phyloP scores from a whole-genome alignment of 306 rosid genomes.

The Gastrolobium bilobum region DNA sequence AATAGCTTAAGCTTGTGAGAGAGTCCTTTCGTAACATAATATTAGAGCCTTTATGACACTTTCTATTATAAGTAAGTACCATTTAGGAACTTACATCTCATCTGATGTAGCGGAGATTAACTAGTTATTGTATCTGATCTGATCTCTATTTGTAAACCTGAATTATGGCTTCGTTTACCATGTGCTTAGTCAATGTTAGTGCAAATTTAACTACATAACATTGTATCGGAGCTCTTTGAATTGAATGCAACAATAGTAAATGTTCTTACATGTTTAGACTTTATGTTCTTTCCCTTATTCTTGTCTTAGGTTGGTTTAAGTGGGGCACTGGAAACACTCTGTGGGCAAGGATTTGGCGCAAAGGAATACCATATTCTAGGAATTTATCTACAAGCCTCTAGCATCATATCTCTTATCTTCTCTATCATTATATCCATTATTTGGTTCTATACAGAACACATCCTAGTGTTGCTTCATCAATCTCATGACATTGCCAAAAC shows the following conservation, averaged over 20 bases:
- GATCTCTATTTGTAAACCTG: conserved; percentile 8
- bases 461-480: conserved; percentile 73
- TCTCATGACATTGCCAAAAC: conserved; percentile 63
- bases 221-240: neutral
- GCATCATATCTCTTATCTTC: conserved; percentile 69
- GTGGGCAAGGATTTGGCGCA: conserved; percentile 93
- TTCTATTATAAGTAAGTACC: neutral
- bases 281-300: neutral
- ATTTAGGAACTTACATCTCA: neutral
- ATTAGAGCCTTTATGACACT: too few species aligned
- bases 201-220: neutral
- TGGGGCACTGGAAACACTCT: conserved; percentile 88
- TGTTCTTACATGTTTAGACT: conserved; percentile 16
- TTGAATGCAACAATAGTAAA: neutral
- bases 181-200: neutral
- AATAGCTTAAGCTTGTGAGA: too few species aligned
- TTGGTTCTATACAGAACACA: conserved; percentile 70
- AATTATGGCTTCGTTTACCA: conserved; percentile 12
- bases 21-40: too few species aligned
- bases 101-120: neutral
- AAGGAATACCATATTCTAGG: conserved; percentile 69
- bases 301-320: conserved; percentile 74
- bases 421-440: conserved; percentile 60
- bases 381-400: conserved; percentile 80
- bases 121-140: neutral